These are phyloP conservation scores for Echinosophora koreensis DNA, from an alignment of 306 rosid genomes.

Conservation along the genomic window DNA sequence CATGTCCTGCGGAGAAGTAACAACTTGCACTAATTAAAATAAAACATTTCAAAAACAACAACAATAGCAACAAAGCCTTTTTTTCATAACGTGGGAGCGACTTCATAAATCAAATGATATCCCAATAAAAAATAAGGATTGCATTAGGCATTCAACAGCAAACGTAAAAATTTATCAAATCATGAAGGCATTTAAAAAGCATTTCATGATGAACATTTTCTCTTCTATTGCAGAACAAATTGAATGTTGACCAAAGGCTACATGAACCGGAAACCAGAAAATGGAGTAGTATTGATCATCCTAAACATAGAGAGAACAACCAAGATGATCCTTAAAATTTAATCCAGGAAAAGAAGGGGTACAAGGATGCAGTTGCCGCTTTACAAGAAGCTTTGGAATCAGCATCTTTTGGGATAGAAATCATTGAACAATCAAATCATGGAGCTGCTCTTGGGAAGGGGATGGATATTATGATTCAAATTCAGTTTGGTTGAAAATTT, in stretches of 20 bases:
- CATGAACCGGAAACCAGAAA: slow-evolving; percentile 35
- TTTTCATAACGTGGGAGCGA: no score
- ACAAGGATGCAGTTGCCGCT: slow-evolving; percentile 47
- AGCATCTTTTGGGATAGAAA: slow-evolving; percentile 45
- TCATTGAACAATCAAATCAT: slow-evolving; percentile 33
- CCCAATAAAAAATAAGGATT: no score
- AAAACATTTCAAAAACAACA: slow-evolving; percentile 9
- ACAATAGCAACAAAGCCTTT: neutral
- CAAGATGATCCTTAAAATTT: slow-evolving; percentile 23
- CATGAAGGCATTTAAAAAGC: no score
- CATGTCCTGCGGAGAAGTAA: slow-evolving; percentile 7
- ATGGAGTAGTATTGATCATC: slow-evolving; percentile 27
- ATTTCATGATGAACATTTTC: neutral
- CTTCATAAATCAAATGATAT: no score
- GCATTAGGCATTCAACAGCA: no score
- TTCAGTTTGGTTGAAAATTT: no score
- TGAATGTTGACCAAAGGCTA: slow-evolving; percentile 43
- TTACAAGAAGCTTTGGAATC: slow-evolving; percentile 55
- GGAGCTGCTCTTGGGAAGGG: slow-evolving; percentile 21
- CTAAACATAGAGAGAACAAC: slow-evolving; percentile 23
- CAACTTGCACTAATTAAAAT: slow-evolving; percentile 10
- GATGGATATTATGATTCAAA: no score
- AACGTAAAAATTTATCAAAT: neutral
- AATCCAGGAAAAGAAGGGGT: slow-evolving; percentile 43
- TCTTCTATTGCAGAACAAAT: slow-evolving; percentile 48